Evolutionary conservation across 305 asterid genomes (phyloP), one percentile per base, ranked within the genome.

Genomic region (Rubia peregrina): DNA sequence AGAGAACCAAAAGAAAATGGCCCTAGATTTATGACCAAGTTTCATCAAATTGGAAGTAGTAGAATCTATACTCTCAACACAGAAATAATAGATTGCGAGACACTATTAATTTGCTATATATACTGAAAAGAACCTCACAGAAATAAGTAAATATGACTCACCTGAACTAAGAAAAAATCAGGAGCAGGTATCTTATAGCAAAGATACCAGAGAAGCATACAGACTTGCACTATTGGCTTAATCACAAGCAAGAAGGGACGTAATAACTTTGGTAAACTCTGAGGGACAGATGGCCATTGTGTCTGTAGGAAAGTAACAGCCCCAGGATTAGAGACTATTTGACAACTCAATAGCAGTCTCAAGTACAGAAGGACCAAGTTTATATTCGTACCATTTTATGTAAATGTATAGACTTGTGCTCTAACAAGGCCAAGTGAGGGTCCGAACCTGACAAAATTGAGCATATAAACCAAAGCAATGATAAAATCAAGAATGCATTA

Each of bases 101-200:
- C 61, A 30, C 33, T 26, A 43, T 8, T 19, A 48, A 22, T 36
- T 36, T 36, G 6, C 6, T 36, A 4, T 36, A 61, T 43, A 44
- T 63, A 61, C 12, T 12, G 19, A 11, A 65, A 66, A 33, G 43
- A 65, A 64, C 36, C 55, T 26, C 55, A 42, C 22, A n/a, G 48
- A 21, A 22, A 14, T 19, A 9, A 16, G 10, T 36, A 74, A 19
- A 26, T 69, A 69, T 77, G 74, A 33, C 86, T 83, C 78, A 89
- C 98, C 96, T 92, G 98, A 81, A 93, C 96, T 48, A 93, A 69
- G 79, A 86, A 89, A 79, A 78, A 89, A 80, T 92, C 94, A 56
- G 98, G 98, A 61, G 95, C 89, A 0, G 98, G 92, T 78, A 92
- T 89, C 81, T 84, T 90, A 30, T 82, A 72, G 74, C 95, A 90